Base-by-base conservation (phyloP, 805 yeast species). In the Millerozyma acaciae region DNA sequence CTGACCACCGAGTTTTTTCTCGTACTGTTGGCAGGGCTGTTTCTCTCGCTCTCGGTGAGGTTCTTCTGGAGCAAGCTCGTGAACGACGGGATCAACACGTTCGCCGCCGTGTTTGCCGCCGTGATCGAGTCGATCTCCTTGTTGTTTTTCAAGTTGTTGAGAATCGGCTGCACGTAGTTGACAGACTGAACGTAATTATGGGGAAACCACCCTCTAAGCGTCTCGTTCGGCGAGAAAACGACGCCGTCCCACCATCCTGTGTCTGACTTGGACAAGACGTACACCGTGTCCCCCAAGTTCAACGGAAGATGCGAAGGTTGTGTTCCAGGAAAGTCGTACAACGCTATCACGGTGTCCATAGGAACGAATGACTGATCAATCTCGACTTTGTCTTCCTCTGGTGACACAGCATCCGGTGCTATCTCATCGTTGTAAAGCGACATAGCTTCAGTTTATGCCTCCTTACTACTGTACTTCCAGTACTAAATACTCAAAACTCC, bases 211-310 rank as follows among this genome's bases (percentile, higher is more conserved):
- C 96, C 96, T 50, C 94, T 68, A 24, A 52, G 48, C 5, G 71
- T 54, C 4, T 64, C 70, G 5, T 73, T 72, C 35, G 37, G 47
- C 31, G 22, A 64, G 43, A 55, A 33, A 5, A 57, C 32, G 12
- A 81, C 67, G 8, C 96, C 95, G 54, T 87, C 95, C 93, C 94
- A 85, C 96, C 95, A 87, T 2, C 87, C 84, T 2, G 76, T 54
- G 24, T 71, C 74, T 10, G 76, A 65, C 39, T 81, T 82, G 10
- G 70, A 53, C n/a, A 84, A 51, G 9, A 87, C 93, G 44, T 80
- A 74, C 1, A 87, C 61, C 3, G 82, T 68, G 42, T 84, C 94
- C 13, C 88, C 90, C n/a, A 71, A 60, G 33, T 56, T 58, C 14
- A 83, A 56, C 15, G 73, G 70, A 25, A 82, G 57, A 28, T 76